A percentile compares a stretch with the other conserved stretches of the same genome.
Evolutionary conservation across 306 rosid genomes (phyloP).

Genomic region (Vigna reflexopilosa): DNA sequence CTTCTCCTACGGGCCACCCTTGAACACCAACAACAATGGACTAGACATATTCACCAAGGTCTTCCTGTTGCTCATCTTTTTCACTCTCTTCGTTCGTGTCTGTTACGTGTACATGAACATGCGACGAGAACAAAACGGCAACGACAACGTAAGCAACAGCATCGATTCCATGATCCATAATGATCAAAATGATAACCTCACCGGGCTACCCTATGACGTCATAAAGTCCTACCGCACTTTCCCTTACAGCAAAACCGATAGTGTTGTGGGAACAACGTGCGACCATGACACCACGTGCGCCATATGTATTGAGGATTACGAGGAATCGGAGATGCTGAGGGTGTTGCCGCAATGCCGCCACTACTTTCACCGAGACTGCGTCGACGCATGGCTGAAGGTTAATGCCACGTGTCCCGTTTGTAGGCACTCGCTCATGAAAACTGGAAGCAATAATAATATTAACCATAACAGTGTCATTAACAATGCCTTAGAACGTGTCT

Average conservation of each 20-base stretch:
- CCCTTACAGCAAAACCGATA: conserved; percentile 39
- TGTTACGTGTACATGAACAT: conserved; percentile 58
- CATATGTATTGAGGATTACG: conserved; percentile 76
- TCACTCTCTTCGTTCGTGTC: conserved; percentile 63
- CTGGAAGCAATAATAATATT: neutral
- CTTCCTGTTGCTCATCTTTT: conserved; percentile 60
- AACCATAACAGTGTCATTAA: neutral
- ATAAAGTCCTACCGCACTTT: conserved; percentile 75
- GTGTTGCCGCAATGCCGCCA: conserved; percentile 81
- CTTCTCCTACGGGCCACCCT: neutral
- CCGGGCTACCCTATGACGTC: conserved; percentile 56
- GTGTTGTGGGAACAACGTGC: neutral
- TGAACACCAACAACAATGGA: neutral
- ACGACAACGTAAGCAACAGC: neutral
- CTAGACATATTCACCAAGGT: conserved; percentile 58
- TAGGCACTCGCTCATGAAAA: conserved; percentile 68
- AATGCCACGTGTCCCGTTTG: conserved; percentile 86
- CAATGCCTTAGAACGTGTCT: conserved; percentile 51
- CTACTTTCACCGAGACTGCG: conserved; percentile 69
- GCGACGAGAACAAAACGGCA: neutral
- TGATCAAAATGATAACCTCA: neutral
- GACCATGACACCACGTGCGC: conserved; percentile 54
- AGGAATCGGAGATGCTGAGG: conserved; percentile 67
- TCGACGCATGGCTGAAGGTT: conserved; percentile 79
- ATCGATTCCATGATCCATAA: neutral